Base-by-base conservation (phyloP, 2,329 filamentous ascomycete genomes). In the Alternaria longipes region DNA sequence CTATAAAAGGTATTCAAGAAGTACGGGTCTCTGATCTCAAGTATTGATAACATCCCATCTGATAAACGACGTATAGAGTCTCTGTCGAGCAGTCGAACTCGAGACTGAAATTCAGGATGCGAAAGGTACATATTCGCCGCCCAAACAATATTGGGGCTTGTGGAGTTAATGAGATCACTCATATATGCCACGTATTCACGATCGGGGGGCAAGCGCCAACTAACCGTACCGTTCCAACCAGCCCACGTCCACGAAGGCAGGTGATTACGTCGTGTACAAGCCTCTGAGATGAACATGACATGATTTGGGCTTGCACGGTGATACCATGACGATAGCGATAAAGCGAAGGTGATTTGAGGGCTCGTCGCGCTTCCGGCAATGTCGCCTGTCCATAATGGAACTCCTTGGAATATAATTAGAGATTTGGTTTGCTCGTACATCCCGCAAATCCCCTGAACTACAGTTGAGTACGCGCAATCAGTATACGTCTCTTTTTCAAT, bases 271-370 rank as follows among this genome's bases (percentile, higher is more conserved):
- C 64, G 58, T 8, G 3, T 24, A 34, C 61, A 59, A 5, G 8
- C 6, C 18, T 64, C 61, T 8, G 61, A 51, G 5, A 59, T 50
- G 30, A 64, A 66, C 61, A 64, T 64, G 16, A 22, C 32, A 1
- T 54, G 54, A 7, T 50, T 34, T 8, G 54, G 26, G 14, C 41
- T 18, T 4, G 49, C 34, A 2, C 63, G 60, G 32, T 63, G 60
- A 47, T 61, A 63, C 64, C 61, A 66, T 12, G 55, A 62, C 4
- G 49, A 56, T 7, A 64, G n/a, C 0, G 61, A 59, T n/a, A 66
- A 36, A 6, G 64, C 61, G 42, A 66, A 59, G 11, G 61, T 62
- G 3, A 62, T 36, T 9, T 62, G 58, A 8, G 53, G 40, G 20
- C 51, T 54, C n/a, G 46, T 36, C 11, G 26, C 49, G 28, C 20